Base-by-base conservation (phyloP, 306 rosid genomes). In the Dalbergia cultrata region DNA sequence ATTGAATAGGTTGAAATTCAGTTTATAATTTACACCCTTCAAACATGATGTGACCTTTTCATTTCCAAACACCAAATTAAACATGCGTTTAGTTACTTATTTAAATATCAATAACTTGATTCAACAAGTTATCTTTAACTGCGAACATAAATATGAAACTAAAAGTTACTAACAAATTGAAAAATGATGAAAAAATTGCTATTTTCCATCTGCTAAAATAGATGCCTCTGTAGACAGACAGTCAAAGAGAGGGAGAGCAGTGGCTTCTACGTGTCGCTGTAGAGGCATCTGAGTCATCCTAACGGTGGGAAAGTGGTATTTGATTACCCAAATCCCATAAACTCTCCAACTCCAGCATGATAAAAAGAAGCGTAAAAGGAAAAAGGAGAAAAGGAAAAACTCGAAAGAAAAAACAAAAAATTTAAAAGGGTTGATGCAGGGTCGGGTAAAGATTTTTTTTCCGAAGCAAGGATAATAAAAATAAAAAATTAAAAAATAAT, bases 261-360 rank as follows among this genome's bases (percentile, higher is more conserved):
- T 85, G 89, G 63, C 18, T 9, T 66, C 72, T 77, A 65, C 74
- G 72, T 84, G 74, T 72, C 62, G 4, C 21, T 65, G 62, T 31
- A 13, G 75, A 69, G 86, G 75, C 58, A 79, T 84, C 85, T 54
- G 79, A 79, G 82, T 84, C 84, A 82, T 18, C 53, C 76, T 37
- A 22, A 45, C 70, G 70, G 52, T 44, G 41, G 44, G 17, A 70
- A 67, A 50, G 74, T 67, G 31, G 53, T 17, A 50, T 53, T 44
- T 74, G 43, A 52, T 70, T 33, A 4, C 45, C 31, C 49, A 67
- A 53, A 12, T 41, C 64, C 56, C 33, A 33, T 9, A 60, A 61
- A n/a, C 9, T 26, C 63, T 82, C 78, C 78, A 75, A 67, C n/a
- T 43, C 33, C 31, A 81, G 17, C 76, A 22, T 65, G 13, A 68